Evolutionary conservation across 1,284 basidiomycete species (phyloP), one percentile per base, ranked within the genome.

Genomic region (Blastosporella zonata): DNA sequence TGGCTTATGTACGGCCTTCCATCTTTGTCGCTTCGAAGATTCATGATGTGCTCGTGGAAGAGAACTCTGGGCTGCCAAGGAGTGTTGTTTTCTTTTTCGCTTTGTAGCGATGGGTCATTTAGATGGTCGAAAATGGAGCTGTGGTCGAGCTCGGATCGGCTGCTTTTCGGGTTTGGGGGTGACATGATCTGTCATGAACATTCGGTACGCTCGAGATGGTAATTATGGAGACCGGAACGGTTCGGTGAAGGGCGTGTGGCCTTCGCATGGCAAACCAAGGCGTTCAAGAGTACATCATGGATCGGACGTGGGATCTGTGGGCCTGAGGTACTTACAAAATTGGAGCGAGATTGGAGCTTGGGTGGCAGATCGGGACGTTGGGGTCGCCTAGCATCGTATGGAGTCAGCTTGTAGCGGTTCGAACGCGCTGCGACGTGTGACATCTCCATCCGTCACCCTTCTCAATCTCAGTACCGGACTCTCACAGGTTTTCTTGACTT

Each of bases 141-240:
- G 9, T 37, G 6, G 36, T 20, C 29, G 12, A 18, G 15, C 39
- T 41, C 25, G 34, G 36, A 37, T 42, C 40, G 49, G 46, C 15
- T 49, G 35, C 23, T 47, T 29, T 37, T 49, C 47, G 44, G 45
- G 33, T 54, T 47, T n/a, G n/a, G n/a, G 37, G 37, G 18, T 56
- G 55, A 56, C 55, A 56, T 52, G 52, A 51, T 56, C 55, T 56
- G 55, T 51, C 52, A 51, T 28, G 27, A 31, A 17, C 9, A 35
- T 39, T 7, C 8, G 7, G n/a, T 37, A 29, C 39, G 18, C n/a
- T 46, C 42, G 25, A 36, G 9, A 21, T 33, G 15, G n/a, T 33
- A 7, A 27, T 6, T 22, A 43, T 23, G 43, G 43, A 17, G 31
- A 15, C 47, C 36, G 47, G 41, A 49, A 38, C 27, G 12, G 37